Conservation (phyloP, 225 moss, liverwort and hornwort genomes). For the Pleurozium schreberi region DNA sequence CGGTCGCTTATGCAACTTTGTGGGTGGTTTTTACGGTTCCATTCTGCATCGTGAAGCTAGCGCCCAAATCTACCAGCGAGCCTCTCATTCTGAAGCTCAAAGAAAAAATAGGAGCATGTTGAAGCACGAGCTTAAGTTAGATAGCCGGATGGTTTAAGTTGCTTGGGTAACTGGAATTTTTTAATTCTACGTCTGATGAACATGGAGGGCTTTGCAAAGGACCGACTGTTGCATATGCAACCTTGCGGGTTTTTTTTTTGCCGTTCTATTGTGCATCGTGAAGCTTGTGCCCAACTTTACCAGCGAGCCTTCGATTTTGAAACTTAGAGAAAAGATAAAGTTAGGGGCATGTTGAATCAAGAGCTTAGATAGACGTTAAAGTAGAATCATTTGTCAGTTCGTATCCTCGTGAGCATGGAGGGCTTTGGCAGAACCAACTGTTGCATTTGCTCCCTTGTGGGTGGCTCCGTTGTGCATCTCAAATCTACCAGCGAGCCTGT, state of each 20-base stretch:
- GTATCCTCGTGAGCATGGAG: background rate
- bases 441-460: slow-evolving; percentile 51
- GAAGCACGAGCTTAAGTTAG: background rate
- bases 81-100: slow-evolving; percentile 31
- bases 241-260: slow-evolving; percentile 42
- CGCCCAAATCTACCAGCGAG: slow-evolving; percentile 46
- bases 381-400: background rate
- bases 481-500: slow-evolving; percentile 27
- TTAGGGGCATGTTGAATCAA: background rate
- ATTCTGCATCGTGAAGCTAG: slow-evolving; percentile 44
- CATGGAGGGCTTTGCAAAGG: background rate
- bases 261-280: slow-evolving; percentile 39
- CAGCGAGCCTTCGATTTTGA: slow-evolving; percentile 26
- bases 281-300: slow-evolving; percentile 46
- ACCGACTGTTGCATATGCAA: slow-evolving; percentile 44
- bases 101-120: slow-evolving; percentile 7
- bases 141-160: background rate
- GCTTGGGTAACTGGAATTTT: background rate
- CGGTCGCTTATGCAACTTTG: slow-evolving; percentile 59
- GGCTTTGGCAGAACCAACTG: slow-evolving; percentile 30
- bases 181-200: background rate
- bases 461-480: slow-evolving; percentile 36
- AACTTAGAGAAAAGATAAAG: slow-evolving; percentile 5
- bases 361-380: background rate
- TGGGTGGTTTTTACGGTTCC: slow-evolving; percentile 75